Evolutionary conservation across 2,329 filamentous ascomycete species (phyloP).

Genomic region (Coniella vitis): DNA sequence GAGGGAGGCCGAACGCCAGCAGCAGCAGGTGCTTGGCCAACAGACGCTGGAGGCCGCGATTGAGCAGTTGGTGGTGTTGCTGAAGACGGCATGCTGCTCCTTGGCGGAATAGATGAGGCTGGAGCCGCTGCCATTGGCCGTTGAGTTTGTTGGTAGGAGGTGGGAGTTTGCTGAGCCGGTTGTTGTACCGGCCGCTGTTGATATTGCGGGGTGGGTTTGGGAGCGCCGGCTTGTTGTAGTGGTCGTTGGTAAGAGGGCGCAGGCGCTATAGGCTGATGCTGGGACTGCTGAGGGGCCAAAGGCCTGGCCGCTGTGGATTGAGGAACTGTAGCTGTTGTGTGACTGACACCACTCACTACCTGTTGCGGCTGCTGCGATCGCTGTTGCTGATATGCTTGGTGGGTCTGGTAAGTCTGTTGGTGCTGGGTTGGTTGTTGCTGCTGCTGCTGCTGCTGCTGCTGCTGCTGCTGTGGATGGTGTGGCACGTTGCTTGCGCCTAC

Average conservation of each 20-base stretch:
- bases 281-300: conserved; percentile 1
- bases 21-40: not conserved
- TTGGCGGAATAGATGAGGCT: not conserved
- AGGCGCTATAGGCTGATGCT: conserved; percentile 13
- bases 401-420: conserved; percentile 13
- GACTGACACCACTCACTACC: not conserved
- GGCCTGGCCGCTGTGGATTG: conserved; percentile 3
- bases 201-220: conserved; percentile 8
- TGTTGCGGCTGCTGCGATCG: conserved; percentile 11
- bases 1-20: conserved; percentile 3
- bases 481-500: conserved; percentile 7
- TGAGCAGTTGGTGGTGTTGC: conserved; percentile 4
- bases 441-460: conserved; percentile 5
- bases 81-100: not conserved
- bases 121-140: conserved; percentile 2
- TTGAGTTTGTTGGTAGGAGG: conserved; percentile 7
- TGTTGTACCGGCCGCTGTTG: conserved; percentile 12
- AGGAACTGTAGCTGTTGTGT: not conserved
- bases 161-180: conserved; percentile 6
- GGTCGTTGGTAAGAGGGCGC: conserved; percentile 12
- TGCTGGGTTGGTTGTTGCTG: conserved; percentile 12
- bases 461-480: conserved; percentile 14
- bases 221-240: conserved; percentile 8
- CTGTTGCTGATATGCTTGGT: conserved; percentile 4
- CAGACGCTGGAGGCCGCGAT: conserved; percentile 7